These are phyloP conservation scores for Coemansia sp. DNA, from an alignment of 192 early-diverging fungal species.

Conservation along the genomic window DNA sequence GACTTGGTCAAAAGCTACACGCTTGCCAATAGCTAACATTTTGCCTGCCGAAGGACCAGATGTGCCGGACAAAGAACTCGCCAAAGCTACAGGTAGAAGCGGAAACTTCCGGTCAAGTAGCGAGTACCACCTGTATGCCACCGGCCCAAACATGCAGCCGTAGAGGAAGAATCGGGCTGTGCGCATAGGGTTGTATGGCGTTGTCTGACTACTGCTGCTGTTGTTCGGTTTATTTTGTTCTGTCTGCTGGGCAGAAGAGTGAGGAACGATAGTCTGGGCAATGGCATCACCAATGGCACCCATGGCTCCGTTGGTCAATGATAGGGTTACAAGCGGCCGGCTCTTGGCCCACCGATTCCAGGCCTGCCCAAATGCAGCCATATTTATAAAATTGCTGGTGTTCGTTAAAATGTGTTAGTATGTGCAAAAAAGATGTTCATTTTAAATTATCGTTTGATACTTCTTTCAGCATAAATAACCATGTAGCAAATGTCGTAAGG, in stretches of 20 bases:
- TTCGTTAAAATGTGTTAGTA: too few species aligned
- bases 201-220: neutral
- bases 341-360: conserved; percentile 30
- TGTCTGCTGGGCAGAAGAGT: neutral
- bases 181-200: conserved; percentile 29
- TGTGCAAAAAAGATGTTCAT: too few species aligned
- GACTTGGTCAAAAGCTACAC: conserved; percentile 59
- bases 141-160: conserved; percentile 63
- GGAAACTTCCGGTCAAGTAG: conserved; percentile 63
- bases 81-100: neutral
- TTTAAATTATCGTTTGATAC: too few species aligned
- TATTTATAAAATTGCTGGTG: neutral
- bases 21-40: conserved; percentile 33
- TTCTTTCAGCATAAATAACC: too few species aligned
- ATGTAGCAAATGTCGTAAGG: too few species aligned
- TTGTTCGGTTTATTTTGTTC: neutral
- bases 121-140: conserved; percentile 64
- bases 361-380: conserved; percentile 1
- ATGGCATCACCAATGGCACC: conserved; percentile 59
- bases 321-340: conserved; percentile 64
- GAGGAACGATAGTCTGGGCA: conserved; percentile 50
- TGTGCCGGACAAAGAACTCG: neutral
- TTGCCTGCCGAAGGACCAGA: neutral
- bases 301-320: conserved; percentile 62
- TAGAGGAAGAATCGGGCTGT: conserved; percentile 60